Evolutionary conservation across 2,329 filamentous ascomycete species (phyloP), one percentile per base, ranked within the genome.

Genomic region (Aspergillus ustus): DNA sequence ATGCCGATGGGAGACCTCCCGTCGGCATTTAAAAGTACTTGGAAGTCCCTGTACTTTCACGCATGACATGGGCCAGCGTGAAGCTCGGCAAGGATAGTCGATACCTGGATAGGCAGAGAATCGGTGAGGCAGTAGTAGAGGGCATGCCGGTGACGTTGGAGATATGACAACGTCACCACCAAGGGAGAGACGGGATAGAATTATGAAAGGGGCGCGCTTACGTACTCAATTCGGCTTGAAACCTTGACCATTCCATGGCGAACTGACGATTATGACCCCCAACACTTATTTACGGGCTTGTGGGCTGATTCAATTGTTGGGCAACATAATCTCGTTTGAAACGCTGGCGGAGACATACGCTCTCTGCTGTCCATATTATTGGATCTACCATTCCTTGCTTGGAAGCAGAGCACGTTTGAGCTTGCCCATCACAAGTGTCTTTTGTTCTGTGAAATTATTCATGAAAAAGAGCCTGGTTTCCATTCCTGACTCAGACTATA

Each of bases 381-480:
- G 34, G 34, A 40, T 22, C 45, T 48, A 48, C 20, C 29, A 8
- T 37, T 48, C 62, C 57, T 59, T 54, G 57, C 62, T 52, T 52
- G 46, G 55, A 57, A 50, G 55, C 55, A 63, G 55, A 56, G 31
- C 31, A 34, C 31, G 31, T 37, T 13, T 15, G 11, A 15, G 15
- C 34, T 15, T 13, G 8, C 34, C 5, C 3, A 2, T 13, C 5
- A 9, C 34, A 40, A 15, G 11, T 5, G 34, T 40, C 34, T 15
- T 40, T 34, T 13, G 13, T 15, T 40, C 11, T 13, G 34, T 15
- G 34, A 13, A 40, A 15, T 15, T 40, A 37, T 40, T 40, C 34
- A 40, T 40, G 34, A 17, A 15, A 40, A 40, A 13, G 34, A 40
- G 34, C 34, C 13, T 15, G 34, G 34, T 15, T 40, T 40, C 11